Base-by-base conservation (phyloP, 2,329 filamentous ascomycete genomes). In the Mycosphaerella sp. region DNA sequence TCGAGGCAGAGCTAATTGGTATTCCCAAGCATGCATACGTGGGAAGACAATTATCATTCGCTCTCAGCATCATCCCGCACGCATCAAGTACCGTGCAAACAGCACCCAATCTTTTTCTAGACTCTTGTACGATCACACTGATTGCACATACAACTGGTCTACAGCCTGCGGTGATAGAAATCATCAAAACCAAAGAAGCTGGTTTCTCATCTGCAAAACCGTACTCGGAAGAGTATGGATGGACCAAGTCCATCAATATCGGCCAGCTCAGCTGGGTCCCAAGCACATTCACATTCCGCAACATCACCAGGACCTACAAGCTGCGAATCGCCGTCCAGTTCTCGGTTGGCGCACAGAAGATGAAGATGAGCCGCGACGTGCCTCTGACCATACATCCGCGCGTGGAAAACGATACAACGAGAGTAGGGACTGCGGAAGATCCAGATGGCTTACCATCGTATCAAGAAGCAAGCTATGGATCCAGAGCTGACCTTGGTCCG, bases 61-160 rank as follows among this genome's bases (percentile, higher is more conserved):
- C 41, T 4, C 47, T 58, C 12, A 45, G 49, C 10, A 42, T 55
- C 7, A 26, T 36, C 2, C 45, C 49, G 11, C 29, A 59, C 46
- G 36, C 43, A 17, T 47, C 31, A 4, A 57, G 56, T 17, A 53
- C 51, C 1, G 47, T 51, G 10, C 41, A 40, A 12, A 21, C 42
- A 26, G 39, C 31, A 7, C 58, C 58, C 1, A 46, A 58, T 26
- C 43, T 60, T 40, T 54, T 54, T n/a, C 23, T 60, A 17, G 45
- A 60, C 36, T 48, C 41, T 3, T 58, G 58, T 45, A 58, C 50
- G 11, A 45, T 58, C 8, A 54, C 53, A 2, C 56, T 60, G 23
- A 46, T 58, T 21, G 53, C 53, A 9, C 58, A 58, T 17, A 60
- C 55, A 2, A 50, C 45, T n/a, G 58, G 58, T 4, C 26, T 46